Conservation (phyloP, 805 yeast species). For the Pichia paraexigua region DNA sequence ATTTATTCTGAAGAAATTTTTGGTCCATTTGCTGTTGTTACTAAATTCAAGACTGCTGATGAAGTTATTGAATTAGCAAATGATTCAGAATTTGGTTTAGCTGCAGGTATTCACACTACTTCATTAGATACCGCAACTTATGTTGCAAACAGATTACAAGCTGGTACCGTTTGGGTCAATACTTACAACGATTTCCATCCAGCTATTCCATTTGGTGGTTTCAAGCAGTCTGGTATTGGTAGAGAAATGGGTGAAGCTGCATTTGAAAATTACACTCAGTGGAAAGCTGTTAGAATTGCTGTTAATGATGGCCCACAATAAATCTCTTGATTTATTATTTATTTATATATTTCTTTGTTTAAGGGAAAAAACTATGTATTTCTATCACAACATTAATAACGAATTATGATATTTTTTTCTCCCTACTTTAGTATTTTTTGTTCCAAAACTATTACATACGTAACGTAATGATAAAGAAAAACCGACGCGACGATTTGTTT, state of each 20-base stretch:
- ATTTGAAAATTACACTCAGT: constrained; percentile 56
- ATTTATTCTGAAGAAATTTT: constrained; percentile 87
- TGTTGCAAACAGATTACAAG: constrained; percentile 58
- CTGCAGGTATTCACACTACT: constrained; percentile 79
- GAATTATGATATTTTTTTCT: not conserved
- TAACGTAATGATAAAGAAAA: too few species aligned
- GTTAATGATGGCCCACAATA: constrained; percentile 19
- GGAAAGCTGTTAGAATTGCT: constrained; percentile 54
- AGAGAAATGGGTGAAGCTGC: constrained; percentile 69
- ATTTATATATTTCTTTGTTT: not conserved
- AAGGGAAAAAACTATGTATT: not conserved
- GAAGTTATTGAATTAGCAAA: constrained; percentile 72
- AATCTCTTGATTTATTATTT: not conserved
- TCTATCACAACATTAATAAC: not conserved
- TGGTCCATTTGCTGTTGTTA: constrained; percentile 78
- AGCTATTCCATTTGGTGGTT: constrained; percentile 66
- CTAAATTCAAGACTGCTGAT: constrained; percentile 64
- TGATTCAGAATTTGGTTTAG: constrained; percentile 73
- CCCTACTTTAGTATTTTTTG: too few species aligned
- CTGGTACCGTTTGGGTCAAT: constrained; percentile 82
- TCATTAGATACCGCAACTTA: constrained; percentile 58
- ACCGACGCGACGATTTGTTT: not conserved
- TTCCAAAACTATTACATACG: too few species aligned
- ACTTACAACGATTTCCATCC: constrained; percentile 62
- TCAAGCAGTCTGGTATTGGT: constrained; percentile 60